phyloP scores from a whole-genome alignment of 192 early-diverging fungal genomes.

The Coemansia sp. region DNA sequence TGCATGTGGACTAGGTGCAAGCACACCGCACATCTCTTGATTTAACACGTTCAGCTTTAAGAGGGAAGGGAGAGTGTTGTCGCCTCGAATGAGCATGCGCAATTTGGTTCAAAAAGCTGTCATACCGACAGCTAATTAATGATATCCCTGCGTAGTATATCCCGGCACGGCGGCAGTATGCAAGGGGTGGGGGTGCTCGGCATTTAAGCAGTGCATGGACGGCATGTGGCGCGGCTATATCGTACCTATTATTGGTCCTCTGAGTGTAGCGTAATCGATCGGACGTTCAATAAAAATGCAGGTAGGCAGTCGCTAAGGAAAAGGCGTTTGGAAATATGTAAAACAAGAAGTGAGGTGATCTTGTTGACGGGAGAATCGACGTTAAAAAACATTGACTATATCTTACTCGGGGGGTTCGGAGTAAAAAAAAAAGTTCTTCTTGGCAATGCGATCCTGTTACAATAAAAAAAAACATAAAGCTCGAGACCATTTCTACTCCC shows the following conservation, averaged over 20 bases:
- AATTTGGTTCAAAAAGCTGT: not conserved
- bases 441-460: not conserved
- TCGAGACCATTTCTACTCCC: not conserved
- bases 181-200: conserved; percentile 2
- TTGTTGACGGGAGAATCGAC: not conserved
- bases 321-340: not conserved
- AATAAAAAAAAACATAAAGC: not conserved
- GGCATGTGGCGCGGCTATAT: not conserved
- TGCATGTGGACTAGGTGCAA: not conserved
- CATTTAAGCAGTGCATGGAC: conserved; percentile 1
- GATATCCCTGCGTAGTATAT: not conserved
- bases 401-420: not conserved
- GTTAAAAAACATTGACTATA: not conserved
- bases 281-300: not conserved
- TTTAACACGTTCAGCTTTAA: not conserved
- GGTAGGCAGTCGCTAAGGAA: not conserved
- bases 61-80: not conserved
- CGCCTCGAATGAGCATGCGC: not conserved
- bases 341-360: not conserved
- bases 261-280: not conserved
- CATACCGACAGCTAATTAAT: conserved; percentile 10
- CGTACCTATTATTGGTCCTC: not conserved
- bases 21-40: not conserved
- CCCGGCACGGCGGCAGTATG: not conserved
- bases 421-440: not conserved